A percentile compares a stretch with the other conserved stretches of the same genome.
phyloP scores from a whole-genome alignment of 176 grass and related monocot genomes.

The Eragrostis curvula region DNA sequence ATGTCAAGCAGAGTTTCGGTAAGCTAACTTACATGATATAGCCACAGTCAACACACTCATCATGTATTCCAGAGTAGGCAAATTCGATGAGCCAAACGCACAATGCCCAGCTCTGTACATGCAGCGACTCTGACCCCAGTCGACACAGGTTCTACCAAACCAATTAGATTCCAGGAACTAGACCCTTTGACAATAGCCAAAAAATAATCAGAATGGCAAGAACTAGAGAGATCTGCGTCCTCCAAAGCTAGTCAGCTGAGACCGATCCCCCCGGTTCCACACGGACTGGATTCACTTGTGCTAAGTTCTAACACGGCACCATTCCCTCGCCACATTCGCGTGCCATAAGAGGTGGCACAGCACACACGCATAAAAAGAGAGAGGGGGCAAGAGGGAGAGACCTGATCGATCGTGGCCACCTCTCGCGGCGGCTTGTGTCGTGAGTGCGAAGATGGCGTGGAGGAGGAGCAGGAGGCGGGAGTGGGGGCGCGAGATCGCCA shows the following conservation, averaged over 20 bases:
- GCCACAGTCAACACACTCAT: not conserved
- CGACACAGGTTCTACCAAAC: not conserved
- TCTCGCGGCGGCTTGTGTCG: conserved; percentile 17
- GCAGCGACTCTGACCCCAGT: not conserved
- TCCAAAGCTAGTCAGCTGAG: not conserved
- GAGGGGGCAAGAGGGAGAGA: not conserved
- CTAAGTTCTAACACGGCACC: not conserved
- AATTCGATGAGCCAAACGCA: not conserved
- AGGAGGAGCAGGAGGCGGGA: conserved; percentile 39
- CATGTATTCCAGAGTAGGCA: not conserved
- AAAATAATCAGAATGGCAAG: too few relatives aligned
- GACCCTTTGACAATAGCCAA: not conserved
- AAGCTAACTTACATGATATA: not conserved
- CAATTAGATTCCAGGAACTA: not conserved
- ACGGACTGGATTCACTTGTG: not conserved
- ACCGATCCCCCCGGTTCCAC: not conserved
- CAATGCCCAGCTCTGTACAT: not conserved
- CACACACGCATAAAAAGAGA: not conserved
- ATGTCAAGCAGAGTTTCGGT: not conserved
- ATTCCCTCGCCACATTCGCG: not conserved
- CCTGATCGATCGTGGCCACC: conserved; percentile 34
- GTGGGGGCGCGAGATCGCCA: not conserved
- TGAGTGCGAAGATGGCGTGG: conserved; percentile 26
- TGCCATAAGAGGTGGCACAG: not conserved
- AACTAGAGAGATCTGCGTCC: not conserved